Conservation (phyloP, 2,329 filamentous ascomycete genomes). For the Didymosphaeria variabile region DNA sequence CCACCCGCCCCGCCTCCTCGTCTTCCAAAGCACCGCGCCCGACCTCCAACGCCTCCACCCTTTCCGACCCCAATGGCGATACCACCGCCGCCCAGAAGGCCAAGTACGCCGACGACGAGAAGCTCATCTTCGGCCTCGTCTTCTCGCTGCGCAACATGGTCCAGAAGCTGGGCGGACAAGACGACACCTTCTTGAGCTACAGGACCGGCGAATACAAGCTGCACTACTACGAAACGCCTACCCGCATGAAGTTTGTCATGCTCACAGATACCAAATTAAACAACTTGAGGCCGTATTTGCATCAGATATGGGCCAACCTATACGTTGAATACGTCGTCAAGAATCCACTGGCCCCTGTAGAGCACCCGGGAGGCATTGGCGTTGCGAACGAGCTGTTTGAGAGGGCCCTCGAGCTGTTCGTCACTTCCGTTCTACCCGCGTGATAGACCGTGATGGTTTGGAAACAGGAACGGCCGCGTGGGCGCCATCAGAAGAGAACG, state of each 20-base stretch:
- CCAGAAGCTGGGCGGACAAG: conserved; percentile 89
- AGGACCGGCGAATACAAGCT: conserved; percentile 96
- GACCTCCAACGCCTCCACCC: not conserved
- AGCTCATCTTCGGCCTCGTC: conserved; percentile 95
- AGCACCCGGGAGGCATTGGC: conserved; percentile 68
- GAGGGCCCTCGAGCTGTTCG: conserved; percentile 76
- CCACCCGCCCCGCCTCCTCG: conserved; percentile 59
- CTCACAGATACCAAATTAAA: conserved; percentile 88
- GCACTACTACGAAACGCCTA: conserved; percentile 98
- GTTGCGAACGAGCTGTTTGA: conserved; percentile 73
- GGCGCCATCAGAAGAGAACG: too few relatives aligned
- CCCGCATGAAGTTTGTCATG: conserved; percentile 95
- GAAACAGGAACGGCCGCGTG: too few relatives aligned
- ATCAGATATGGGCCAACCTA: conserved; percentile 98
- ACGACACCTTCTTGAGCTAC: conserved; percentile 92
- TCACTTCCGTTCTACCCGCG: conserved; percentile 58
- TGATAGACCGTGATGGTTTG: conserved; percentile 25
- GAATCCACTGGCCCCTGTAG: conserved; percentile 68
- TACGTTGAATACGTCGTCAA: conserved; percentile 91
- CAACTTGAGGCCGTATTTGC: conserved; percentile 91
- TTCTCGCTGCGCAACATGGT: conserved; percentile 98
- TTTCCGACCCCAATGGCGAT: conserved; percentile 53
- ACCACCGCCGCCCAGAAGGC: conserved; percentile 32
- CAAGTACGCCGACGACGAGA: conserved; percentile 81
- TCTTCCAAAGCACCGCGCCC: conserved; percentile 56